These are phyloP conservation scores for Chytriomyces sp. DNA, from an alignment of 192 early-diverging fungal species.

Conservation along the genomic window DNA sequence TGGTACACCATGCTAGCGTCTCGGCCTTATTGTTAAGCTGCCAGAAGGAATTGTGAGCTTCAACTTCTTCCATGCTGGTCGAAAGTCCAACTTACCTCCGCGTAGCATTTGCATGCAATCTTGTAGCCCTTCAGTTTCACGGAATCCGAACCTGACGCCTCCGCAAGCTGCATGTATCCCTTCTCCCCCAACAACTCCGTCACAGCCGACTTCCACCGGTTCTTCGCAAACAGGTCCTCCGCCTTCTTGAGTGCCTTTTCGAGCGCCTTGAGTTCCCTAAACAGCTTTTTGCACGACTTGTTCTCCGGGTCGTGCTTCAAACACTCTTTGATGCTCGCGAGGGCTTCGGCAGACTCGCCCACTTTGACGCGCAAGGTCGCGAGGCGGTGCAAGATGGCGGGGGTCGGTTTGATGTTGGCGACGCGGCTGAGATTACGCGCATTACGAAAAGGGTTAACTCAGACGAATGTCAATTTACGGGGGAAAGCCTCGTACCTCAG, in stretches of 20 bases:
- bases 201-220: conserved; percentile 58
- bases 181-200: conserved; percentile 48
- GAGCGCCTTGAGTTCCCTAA: conserved; percentile 70
- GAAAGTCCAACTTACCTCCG: conserved; percentile 41
- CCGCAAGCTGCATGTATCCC: conserved; percentile 45
- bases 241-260: conserved; percentile 72
- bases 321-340: conserved; percentile 80
- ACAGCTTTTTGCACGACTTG: conserved; percentile 79
- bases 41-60: not conserved
- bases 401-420: conserved; percentile 72
- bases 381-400: conserved; percentile 63
- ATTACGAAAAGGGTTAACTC: not conserved
- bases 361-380: conserved; percentile 68
- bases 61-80: not conserved
- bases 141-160: conserved; percentile 29
- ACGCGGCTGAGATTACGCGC: conserved; percentile 56
- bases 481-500: conserved; percentile 52
- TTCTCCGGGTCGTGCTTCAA: conserved; percentile 90
- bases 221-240: conserved; percentile 52
- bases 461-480: too few relatives aligned
- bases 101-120: conserved; percentile 66
- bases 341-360: conserved; percentile 72
- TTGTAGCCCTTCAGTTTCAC: conserved; percentile 46
- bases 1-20: conserved; percentile 68
- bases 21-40: conserved; percentile 59